Conservation (phyloP, 306 rosid genomes). For the Cajanus cajan region DNA sequence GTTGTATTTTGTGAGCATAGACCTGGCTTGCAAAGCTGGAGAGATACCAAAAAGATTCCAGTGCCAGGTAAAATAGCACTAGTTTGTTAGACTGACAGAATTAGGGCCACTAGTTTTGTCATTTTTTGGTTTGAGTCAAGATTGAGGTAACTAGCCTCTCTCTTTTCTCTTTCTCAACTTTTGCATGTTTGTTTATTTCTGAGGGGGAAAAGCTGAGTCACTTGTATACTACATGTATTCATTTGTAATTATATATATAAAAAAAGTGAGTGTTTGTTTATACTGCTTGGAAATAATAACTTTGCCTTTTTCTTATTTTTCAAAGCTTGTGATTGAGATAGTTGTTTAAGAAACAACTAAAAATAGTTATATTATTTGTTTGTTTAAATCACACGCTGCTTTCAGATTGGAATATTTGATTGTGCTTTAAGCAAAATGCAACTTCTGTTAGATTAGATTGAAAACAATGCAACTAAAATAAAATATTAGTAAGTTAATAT, state of each 20-base stretch:
- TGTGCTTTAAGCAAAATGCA: slow-evolving; percentile 46
- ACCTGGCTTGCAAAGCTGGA: slow-evolving; percentile 81
- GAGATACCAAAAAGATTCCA: slow-evolving; percentile 58
- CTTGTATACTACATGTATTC: slow-evolving; percentile 71
- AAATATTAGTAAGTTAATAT: slow-evolving; percentile 5
- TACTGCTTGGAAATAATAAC: slow-evolving; percentile 23
- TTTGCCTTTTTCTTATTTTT: not conserved
- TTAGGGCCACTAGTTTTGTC: slow-evolving; percentile 53
- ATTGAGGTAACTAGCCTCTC: slow-evolving; percentile 61
- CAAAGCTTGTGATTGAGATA: not conserved
- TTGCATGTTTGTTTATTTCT: slow-evolving; percentile 65
- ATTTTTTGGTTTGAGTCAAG: slow-evolving; percentile 37
- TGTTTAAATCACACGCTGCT: slow-evolving; percentile 18
- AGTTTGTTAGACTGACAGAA: slow-evolving; percentile 58
- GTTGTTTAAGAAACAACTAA: not conserved
- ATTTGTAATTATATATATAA: slow-evolving; percentile 64
- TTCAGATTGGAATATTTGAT: slow-evolving; percentile 39
- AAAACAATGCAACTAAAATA: slow-evolving; percentile 27
- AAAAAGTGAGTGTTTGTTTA: slow-evolving; percentile 69
- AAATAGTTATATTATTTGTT: not conserved
- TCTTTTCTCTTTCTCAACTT: slow-evolving; percentile 38
- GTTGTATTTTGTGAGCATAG: slow-evolving; percentile 48
- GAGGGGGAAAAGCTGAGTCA: slow-evolving; percentile 51
- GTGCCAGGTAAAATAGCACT: slow-evolving; percentile 67
- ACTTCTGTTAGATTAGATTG: slow-evolving; percentile 32